phyloP scores from a whole-genome alignment of 352 stramenopile species.

The Pythium myriotylum region DNA sequence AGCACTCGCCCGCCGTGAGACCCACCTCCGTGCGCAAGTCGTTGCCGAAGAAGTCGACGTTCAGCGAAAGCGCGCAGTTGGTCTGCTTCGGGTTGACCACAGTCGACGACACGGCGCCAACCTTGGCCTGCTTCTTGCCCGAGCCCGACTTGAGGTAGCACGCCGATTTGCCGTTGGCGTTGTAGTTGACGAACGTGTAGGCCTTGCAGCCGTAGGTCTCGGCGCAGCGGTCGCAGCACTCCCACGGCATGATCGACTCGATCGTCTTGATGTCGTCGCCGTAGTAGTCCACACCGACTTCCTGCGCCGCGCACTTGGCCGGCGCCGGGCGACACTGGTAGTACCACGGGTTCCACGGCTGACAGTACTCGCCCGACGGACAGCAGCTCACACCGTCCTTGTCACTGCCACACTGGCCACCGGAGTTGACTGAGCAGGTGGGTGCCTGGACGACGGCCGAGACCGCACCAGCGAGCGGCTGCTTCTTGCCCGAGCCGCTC shows the following conservation, averaged over 20 bases:
- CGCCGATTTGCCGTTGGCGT: constrained; percentile 25
- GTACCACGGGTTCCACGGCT: too few relatives aligned
- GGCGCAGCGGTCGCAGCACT: constrained; percentile 40
- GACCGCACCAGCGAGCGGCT: background rate
- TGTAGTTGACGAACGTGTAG: constrained; percentile 55
- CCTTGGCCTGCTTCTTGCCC: too few relatives aligned
- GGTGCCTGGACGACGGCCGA: too few relatives aligned
- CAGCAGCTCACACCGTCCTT: constrained; percentile 35
- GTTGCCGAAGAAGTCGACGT: too few relatives aligned
- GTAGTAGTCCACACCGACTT: too few relatives aligned
- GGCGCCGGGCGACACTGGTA: too few relatives aligned
- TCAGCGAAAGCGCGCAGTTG: too few relatives aligned
- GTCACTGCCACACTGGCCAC: constrained; percentile 19
- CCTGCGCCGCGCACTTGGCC: too few relatives aligned
- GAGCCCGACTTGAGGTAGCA: constrained; percentile 28
- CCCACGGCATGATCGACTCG: constrained; percentile 30
- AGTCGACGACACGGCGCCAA: too few relatives aligned
- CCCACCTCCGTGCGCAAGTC: constrained; percentile 40
- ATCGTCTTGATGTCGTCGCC: constrained; percentile 42
- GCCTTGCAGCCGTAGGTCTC: constrained; percentile 37
- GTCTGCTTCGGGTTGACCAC: too few relatives aligned
- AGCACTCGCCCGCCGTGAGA: constrained; percentile 40
- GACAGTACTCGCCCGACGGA: constrained; percentile 39
- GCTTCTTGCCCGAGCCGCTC: constrained; percentile 5
- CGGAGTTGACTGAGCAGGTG: constrained; percentile 25